Evolutionary conservation across 257 asterid species (phyloP), one percentile per base, ranked within the genome.

Genomic region (Fraxinus cuspidata): DNA sequence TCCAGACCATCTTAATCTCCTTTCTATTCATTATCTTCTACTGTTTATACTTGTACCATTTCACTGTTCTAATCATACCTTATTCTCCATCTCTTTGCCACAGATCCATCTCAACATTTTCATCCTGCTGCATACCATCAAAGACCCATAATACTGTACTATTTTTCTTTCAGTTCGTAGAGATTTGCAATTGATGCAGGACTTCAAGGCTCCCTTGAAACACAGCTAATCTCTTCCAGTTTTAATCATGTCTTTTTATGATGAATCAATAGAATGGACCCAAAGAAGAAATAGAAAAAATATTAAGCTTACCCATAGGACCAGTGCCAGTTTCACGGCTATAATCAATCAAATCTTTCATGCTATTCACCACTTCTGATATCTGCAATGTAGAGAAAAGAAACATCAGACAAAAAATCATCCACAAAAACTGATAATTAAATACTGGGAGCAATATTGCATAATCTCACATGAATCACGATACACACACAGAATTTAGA

Each of bases 321-420:
- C 99, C 97, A 9, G 88, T 77, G 79, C 92, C 90, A 78, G 93
- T 92, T 83, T 96, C 96, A 71, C 95, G 91, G 87, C 99, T 92
- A 79, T 88, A 96, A 78, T 96, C 98, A 72, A 96, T 93, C 74
- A 96, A 93, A 92, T 96, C 99, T 84, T 96, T 96, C 99, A 96
- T 96, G 92, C 99, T 93, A 87, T 96, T 96, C 76, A 96, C 99
- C 82, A 96, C 99, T 85, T 96, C 98, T 11, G 99, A 96, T 87
- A 96, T 96, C 99, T 96, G 96, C 90, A 88, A 80, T 49, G 44
- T 70, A 19, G 29, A 60, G 65, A 60, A 8, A 60, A 60, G 32
- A 23, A 60, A 60, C 31, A 60, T 58, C 63, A 77, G 71, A 38
- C 3, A 13, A 38, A 76, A 31, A 23, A 74, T 65, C 81, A 72